Percentiles rank a stretch among this genome's conserved stretches.
These are phyloP conservation scores for Conoideocrella luteorostrata DNA, from an alignment of 2,329 filamentous ascomycete genomes.

Conservation along the genomic window DNA sequence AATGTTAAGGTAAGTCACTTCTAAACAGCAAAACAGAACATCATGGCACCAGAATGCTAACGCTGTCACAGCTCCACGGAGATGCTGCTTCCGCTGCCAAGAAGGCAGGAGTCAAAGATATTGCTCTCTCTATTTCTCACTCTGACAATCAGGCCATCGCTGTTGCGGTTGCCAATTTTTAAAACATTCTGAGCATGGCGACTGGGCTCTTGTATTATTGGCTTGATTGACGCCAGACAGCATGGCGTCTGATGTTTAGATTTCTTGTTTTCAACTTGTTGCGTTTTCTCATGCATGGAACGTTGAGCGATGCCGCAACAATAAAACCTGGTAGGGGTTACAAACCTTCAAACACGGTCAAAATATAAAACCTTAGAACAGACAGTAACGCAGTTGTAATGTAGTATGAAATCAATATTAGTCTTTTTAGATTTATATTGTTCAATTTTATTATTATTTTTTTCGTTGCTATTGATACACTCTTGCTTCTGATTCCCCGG, in stretches of 20 bases:
- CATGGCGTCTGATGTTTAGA: neutral
- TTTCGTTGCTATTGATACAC: neutral
- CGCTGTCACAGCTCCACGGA: slow-evolving; percentile 65
- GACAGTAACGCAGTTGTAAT: slow-evolving; percentile 7
- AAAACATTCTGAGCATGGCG: slow-evolving; percentile 20
- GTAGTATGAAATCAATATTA: slow-evolving; percentile 6
- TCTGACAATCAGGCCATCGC: slow-evolving; percentile 91
- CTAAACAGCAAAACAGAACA: neutral
- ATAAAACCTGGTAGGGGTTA: neutral
- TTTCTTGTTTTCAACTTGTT: neutral
- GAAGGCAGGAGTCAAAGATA: slow-evolving; percentile 77
- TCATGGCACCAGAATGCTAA: slow-evolving; percentile 29
- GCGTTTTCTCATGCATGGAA: no score
- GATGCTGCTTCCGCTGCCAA: slow-evolving; percentile 78
- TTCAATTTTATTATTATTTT: neutral
- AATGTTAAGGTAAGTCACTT: slow-evolving; percentile 66
- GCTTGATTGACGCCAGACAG: neutral
- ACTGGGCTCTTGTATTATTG: slow-evolving; percentile 12
- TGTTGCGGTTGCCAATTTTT: slow-evolving; percentile 80
- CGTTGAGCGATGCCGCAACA: no score
- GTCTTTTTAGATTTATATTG: neutral
- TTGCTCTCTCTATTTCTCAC: slow-evolving; percentile 93
- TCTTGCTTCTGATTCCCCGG: neutral
- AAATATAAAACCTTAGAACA: slow-evolving; percentile 1
- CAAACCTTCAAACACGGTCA: neutral